Evolutionary conservation across 1,139 yeast genomes (phyloP), one percentile per base, ranked within the genome.

Genomic region (Sugiyamaella neomexicana): DNA sequence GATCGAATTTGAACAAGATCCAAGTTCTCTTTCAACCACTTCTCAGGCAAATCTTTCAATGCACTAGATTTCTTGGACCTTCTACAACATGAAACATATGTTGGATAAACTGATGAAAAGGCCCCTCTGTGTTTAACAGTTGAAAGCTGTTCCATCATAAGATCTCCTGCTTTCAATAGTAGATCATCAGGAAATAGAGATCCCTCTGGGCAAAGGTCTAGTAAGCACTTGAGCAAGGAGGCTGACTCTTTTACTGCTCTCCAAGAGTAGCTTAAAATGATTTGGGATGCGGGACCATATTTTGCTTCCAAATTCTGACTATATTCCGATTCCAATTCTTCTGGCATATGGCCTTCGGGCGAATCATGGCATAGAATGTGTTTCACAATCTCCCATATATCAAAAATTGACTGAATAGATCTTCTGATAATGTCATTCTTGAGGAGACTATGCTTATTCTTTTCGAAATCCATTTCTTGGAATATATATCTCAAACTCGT

Each of bases 91-190:
- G 82, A 75, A 13, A 83, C 77, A 62, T 87, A 88, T 0, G 93
- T 80, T 1, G 97, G 96, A 60, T 87, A 84, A 0, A 90, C 85
- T 0, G 97, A 83, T 2, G 95, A 85, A 59, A 91, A 87, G 0
- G 97, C 96, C 37, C 98, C 98, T 58, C 95, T 79, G 64, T 93
- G 98, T 51, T 90, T 82, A 6, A 90, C 86, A 0, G 81, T 76
- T 2, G 89, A 79, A 44, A 91, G 72, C 66, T 91, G 96, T 10
- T 75, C 79, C 55, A 85, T 76, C 5, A 88, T 71, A 10, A 86
- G 64, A 1, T 79, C 76, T 9, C 89, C 88, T 36, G 79, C 65
- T n/a, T 60, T 59, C 0, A 71, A 45, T 8, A 80, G 62, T 1
- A 65, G 61, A 1, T 62, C 65, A n/a, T 63, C 64, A 2, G 62